Evolutionary conservation across 163 green algal species (phyloP), one percentile per base, ranked within the genome.

Genomic region (Volvox carteri): DNA sequence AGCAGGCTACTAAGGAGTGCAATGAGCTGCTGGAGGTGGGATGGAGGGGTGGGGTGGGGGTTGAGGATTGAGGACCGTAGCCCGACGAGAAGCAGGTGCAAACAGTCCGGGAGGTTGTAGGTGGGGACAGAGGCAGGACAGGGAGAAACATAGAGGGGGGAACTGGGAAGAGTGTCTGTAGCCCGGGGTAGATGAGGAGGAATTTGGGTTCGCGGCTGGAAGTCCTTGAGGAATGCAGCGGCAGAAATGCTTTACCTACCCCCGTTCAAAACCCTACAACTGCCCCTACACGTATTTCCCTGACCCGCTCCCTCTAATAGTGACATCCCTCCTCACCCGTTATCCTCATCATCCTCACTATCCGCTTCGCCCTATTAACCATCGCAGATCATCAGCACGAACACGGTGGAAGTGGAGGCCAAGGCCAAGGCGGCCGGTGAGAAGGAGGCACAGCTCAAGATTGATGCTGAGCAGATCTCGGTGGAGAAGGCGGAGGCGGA

Each of bases 401-500:
- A 92, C 78, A 98, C 95, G 18, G 89, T 91, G 12, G 95, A 97
- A 58, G 96, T 97, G 44, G 95, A 98, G 84, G 90, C 67, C 75
- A 98, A 98, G 92, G 94, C 96, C 72, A 87, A 92, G 74, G 91
- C 92, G 2, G 96, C 96, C 12, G 88, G 91, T 30, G 86, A 92
- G 33, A 98, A 98, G 90, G 96, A 98, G 88, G 93, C 92, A 75
- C 86, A 96, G 70, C 93, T 98, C 16, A 95, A 95, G 85, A 88
- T 96, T 46, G 91, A 96, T 35, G 93, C 86, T 23, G 91, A 93
- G 75, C 90, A 93, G 65, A 93, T 90, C 41, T 33, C 90, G 14
- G 85, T 93, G 33, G 95, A 98, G 84, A 98, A 98, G 91, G 92
- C 90, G 28, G 96, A 98, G 54, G 96, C 96, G 28, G 96, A 98